These are phyloP conservation scores for Nakaseomyces sp. DNA, from an alignment of 1,139 yeast species.

Conservation along the genomic window DNA sequence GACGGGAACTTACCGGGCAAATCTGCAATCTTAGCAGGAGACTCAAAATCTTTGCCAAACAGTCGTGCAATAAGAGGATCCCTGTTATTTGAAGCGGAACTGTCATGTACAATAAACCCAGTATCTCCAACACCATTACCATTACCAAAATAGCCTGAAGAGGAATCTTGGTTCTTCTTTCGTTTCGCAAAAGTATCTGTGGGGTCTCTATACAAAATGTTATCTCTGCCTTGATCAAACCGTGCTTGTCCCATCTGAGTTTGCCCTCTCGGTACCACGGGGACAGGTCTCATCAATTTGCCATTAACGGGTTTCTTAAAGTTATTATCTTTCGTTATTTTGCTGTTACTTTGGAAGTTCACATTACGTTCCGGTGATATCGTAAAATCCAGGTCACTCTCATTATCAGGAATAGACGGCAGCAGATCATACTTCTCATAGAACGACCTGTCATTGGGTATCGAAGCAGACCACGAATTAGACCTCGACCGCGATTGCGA, in stretches of 20 bases:
- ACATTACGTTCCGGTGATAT: neutral
- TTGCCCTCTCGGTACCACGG: slow-evolving; percentile 6
- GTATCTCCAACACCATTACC: slow-evolving; percentile 1
- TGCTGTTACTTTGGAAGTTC: too few species aligned
- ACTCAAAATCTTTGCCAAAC: slow-evolving; percentile 9
- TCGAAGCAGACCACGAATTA: slow-evolving; percentile 22
- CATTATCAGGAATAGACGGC: slow-evolving; percentile 12
- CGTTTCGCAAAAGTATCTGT: slow-evolving; percentile 4
- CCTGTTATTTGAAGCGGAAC: neutral
- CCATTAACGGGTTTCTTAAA: neutral
- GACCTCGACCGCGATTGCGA: slow-evolving; percentile 14
- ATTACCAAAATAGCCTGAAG: neutral
- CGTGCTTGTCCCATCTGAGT: neutral
- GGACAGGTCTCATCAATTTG: slow-evolving; percentile 2
- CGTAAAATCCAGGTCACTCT: slow-evolving; percentile 5
- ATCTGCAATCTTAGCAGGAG: slow-evolving; percentile 4
- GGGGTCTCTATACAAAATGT: neutral
- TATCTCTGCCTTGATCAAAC: neutral
- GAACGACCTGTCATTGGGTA: slow-evolving; percentile 14
- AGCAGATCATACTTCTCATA: slow-evolving; percentile 24
- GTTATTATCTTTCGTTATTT: neutral
- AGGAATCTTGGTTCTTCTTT: neutral
- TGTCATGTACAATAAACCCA: neutral
- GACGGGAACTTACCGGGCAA: slow-evolving; percentile 23
- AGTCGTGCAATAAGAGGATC: slow-evolving; percentile 20